Evolutionary conservation across 2,329 filamentous ascomycete species (phyloP).

Genomic region (Calonectria montana): DNA sequence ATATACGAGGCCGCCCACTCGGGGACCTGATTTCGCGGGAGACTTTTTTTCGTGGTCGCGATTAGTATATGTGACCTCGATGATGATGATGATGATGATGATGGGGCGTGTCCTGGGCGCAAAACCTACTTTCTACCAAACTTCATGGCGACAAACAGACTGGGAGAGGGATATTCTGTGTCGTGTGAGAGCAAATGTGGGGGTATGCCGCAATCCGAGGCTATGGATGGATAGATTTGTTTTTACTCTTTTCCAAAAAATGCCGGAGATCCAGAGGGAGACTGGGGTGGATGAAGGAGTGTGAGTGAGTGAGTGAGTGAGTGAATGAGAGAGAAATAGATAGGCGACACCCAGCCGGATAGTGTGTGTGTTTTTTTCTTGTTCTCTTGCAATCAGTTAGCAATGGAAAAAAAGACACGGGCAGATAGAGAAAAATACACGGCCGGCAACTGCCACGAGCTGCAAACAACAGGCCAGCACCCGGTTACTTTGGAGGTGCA

Average conservation of each 20-base stretch:
- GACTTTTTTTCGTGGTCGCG: constrained; percentile 56
- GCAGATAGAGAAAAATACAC: neutral
- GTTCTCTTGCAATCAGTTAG: neutral
- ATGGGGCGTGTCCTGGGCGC: neutral
- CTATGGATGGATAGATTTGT: neutral
- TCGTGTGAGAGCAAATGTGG: constrained; percentile 19
- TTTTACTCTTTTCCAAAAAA: neutral
- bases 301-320: neutral
- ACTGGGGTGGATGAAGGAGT: neutral
- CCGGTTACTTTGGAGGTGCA: neutral
- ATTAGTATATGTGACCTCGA: constrained; percentile 35
- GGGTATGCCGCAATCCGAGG: constrained; percentile 8
- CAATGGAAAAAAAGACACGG: neutral
- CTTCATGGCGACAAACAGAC: constrained; percentile 61
- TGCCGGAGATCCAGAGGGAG: neutral
- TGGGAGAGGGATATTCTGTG: neutral
- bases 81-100: neutral
- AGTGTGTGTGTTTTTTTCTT: neutral
- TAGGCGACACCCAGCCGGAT: neutral
- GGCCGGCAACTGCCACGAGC: neutral
- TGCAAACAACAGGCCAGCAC: neutral
- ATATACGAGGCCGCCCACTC: constrained; percentile 89
- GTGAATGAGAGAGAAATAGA: neutral
- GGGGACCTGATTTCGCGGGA: constrained; percentile 85
- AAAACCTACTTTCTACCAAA: constrained; percentile 69